Base-by-base conservation (phyloP, 306 rosid genomes). In the Corylus avellana region DNA sequence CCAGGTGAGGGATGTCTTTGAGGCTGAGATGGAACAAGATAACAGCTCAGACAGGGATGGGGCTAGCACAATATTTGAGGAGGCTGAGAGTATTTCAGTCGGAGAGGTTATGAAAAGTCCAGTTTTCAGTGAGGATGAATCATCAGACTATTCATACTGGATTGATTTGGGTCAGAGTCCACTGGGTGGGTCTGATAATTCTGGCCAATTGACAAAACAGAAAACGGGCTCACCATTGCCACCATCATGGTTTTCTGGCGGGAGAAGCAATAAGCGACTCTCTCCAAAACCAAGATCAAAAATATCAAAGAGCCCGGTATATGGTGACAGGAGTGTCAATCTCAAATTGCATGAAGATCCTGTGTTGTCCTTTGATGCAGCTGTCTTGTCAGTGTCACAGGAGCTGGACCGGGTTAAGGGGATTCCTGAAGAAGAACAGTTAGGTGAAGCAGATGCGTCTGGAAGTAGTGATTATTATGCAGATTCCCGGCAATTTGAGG, bases 21-120 rank as follows among this genome's bases (percentile, higher is more conserved):
- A 94, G 75, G 91, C 97, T 56, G 97, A 94, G 87, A 88, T 91
- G 92, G 97, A 91, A 70, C 96, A 94, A 63, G 97, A 92, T 78
- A 97, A 25, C 78, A 89, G 94, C 57, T 94, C 98, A 20, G 98
- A 92, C 67, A 91, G 96, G 77, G 98, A 94, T 80, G 92, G 87
- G 58, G 89, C 97, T 10, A 94, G 98, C 95, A 94, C 98, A 27
- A 91, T 94, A 53, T 91, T 94, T 86, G 98, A 94, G 78, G 98
- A 94, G 81, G 81, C 92, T 0, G 98, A 92, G 84, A 92, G 93
- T 79, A 18, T 94, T 70, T 92, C 97, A 35, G 90, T 92, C 55
- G 98, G 98, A 71, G 98, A 94, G 75, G 86, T 94, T 82, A 94
- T 94, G 93, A 94, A 91, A 87, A 94, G 98, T 87, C 98, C 98